Evolutionary conservation across 345 rosid species (phyloP).

Genomic region (Gossypium bickii): DNA sequence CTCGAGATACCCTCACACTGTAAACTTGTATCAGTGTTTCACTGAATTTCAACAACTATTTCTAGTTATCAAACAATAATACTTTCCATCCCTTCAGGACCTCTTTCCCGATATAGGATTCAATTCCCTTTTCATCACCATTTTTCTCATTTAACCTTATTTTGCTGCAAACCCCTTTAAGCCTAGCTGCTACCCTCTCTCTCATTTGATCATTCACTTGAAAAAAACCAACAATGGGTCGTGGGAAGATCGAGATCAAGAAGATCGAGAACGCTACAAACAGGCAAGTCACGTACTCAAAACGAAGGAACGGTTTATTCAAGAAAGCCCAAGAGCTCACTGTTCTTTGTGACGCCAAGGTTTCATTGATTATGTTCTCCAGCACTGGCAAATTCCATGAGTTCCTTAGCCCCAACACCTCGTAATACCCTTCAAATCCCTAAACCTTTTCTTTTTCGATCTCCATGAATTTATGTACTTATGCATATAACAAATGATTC

Average conservation of each 20-base stretch:
- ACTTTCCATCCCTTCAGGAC: no score
- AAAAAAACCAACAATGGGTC: not conserved
- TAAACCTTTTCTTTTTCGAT: not conserved
- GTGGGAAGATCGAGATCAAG: not conserved
- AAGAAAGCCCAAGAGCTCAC: not conserved
- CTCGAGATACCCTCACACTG: not conserved
- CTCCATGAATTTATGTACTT: not conserved
- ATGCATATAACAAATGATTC: not conserved
- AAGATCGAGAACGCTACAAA: not conserved
- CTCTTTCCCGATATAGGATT: no score
- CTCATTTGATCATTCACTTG: no score
- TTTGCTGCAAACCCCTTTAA: no score
- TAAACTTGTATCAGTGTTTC: not conserved
- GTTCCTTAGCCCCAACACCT: conserved; percentile 41
- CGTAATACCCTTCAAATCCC: conserved; percentile 22
- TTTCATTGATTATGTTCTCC: conserved; percentile 36
- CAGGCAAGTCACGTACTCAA: not conserved
- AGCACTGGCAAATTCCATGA: conserved; percentile 41
- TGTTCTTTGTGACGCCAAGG: not conserved
- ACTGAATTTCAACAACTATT: no score
- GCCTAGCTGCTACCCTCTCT: no score
- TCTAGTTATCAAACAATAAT: no score
- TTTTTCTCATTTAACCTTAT: no score
- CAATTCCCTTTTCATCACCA: no score
- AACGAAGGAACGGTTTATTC: not conserved